phyloP scores from a whole-genome alignment of 306 rosid species.

The Fagus sylvatica region DNA sequence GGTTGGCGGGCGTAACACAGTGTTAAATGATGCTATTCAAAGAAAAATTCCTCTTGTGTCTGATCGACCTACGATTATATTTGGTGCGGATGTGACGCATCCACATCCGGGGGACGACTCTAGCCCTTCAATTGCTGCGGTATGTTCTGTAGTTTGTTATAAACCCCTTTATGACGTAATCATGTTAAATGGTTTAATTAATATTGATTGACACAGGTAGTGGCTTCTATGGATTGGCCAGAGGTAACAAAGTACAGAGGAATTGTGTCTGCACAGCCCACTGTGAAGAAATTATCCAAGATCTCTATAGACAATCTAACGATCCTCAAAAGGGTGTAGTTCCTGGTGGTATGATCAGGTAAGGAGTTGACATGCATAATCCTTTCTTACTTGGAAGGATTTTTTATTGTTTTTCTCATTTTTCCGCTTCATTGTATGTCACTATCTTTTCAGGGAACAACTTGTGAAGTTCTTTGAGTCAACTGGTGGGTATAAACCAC shows the following conservation, averaged over 20 bases:
- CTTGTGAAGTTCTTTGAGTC: no score
- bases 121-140: constrained; percentile 85
- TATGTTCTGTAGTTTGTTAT: constrained; percentile 17
- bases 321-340: constrained; percentile 44
- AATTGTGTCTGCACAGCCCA: constrained; percentile 64
- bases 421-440: background rate
- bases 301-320: constrained; percentile 34
- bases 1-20: constrained; percentile 78
- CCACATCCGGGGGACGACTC: constrained; percentile 80
- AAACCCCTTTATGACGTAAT: background rate
- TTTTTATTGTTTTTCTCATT: background rate
- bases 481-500: constrained; percentile 36
- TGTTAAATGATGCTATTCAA: constrained; percentile 53
- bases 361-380: background rate
- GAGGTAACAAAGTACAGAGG: constrained; percentile 60
- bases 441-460: constrained; percentile 53
- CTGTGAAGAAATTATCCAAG: constrained; percentile 73
- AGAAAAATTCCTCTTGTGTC: constrained; percentile 48
- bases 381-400: background rate
- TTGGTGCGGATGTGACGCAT: constrained; percentile 93
- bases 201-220: constrained; percentile 48
- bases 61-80: constrained; percentile 64
- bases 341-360: constrained; percentile 76
- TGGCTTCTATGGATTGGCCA: constrained; percentile 97
- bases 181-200: background rate